Conservation (phyloP, 1,139 yeast species). For the Taphrina communis region DNA sequence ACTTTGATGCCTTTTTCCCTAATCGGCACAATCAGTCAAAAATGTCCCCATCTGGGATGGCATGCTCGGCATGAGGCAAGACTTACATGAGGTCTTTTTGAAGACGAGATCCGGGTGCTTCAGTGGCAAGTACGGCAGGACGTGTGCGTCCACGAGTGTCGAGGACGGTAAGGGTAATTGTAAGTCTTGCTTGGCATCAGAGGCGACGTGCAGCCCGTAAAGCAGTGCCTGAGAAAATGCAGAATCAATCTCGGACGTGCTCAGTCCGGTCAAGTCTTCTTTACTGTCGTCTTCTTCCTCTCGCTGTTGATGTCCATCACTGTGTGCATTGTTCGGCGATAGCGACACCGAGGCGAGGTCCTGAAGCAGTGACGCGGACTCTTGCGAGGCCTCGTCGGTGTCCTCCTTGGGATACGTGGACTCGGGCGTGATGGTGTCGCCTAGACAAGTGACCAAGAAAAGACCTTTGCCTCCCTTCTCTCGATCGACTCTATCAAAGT, state of each 20-base stretch:
- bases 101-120: conserved; percentile 19
- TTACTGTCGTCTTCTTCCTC: background rate
- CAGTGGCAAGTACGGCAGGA: conserved; percentile 24
- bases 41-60: too few relatives aligned
- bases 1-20: conserved; percentile 36
- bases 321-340: background rate
- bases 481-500: conserved; percentile 9
- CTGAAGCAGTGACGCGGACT: background rate
- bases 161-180: conserved; percentile 22
- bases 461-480: conserved; percentile 30
- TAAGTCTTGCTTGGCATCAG: background rate
- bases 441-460: conserved; percentile 19
- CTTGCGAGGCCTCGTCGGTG: background rate
- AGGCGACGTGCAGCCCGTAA: conserved; percentile 17
- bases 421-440: conserved; percentile 26
- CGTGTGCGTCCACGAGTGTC: conserved; percentile 24
- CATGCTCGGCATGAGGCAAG: background rate
- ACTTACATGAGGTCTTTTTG: conserved; percentile 26
- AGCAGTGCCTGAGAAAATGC: conserved; percentile 31
- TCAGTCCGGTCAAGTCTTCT: background rate
- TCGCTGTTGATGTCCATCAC: background rate
- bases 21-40: too few relatives aligned
- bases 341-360: background rate
- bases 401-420: conserved; percentile 1
- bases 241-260: conserved; percentile 15